Evolutionary conservation across 1,284 basidiomycete genomes (phyloP).

Genomic region (Inonotus hispidus): DNA sequence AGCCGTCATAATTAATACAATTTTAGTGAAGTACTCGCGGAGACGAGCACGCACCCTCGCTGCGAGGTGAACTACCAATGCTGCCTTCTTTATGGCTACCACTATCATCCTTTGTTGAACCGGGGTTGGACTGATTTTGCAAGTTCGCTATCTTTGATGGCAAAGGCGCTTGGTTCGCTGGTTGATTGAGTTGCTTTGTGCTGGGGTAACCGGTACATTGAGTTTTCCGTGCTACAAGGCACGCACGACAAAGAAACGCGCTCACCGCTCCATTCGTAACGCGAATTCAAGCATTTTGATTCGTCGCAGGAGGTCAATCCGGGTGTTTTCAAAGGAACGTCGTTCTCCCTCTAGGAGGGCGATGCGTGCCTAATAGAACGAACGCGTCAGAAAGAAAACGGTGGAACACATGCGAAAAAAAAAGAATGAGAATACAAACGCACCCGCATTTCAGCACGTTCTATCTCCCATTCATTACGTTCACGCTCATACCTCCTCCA

Average conservation of each 20-base stretch:
- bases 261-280: constrained; percentile 84
- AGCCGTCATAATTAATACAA: constrained; percentile 11
- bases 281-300: constrained; percentile 99
- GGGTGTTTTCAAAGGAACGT: constrained; percentile 93
- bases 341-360: constrained; percentile 97
- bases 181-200: constrained; percentile 73
- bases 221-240: constrained; percentile 19
- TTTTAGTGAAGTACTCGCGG: constrained; percentile 19
- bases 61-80: constrained; percentile 72
- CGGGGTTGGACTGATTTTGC: constrained; percentile 46
- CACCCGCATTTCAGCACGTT: constrained; percentile 97
- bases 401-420: constrained; percentile 16
- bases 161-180: constrained; percentile 44
- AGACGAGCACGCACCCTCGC: constrained; percentile 51
- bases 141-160: constrained; percentile 55
- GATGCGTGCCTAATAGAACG: constrained; percentile 71
- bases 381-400: constrained; percentile 7
- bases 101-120: constrained; percentile 61
- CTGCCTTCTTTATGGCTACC: constrained; percentile 70
- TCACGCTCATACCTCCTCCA: constrained; percentile 96
- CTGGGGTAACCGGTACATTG: constrained; percentile 35
- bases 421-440: constrained; percentile 34
- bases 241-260: constrained; percentile 26
- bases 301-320: constrained; percentile 90
- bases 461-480: constrained; percentile 99